These are phyloP conservation scores for Pholiota conissans DNA, from an alignment of 768 basidiomycete genomes.

Conservation along the genomic window DNA sequence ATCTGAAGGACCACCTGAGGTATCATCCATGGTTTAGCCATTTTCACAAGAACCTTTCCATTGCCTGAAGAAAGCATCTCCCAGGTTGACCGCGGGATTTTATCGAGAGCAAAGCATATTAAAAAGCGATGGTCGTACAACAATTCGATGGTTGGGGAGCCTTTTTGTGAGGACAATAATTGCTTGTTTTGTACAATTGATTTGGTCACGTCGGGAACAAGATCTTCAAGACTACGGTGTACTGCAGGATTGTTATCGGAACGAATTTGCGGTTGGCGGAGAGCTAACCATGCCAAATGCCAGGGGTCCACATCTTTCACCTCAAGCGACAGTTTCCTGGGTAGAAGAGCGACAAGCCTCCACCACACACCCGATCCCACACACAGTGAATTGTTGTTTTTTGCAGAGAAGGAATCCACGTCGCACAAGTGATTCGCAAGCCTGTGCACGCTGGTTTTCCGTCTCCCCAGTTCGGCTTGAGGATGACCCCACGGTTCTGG, in stretches of 20 bases:
- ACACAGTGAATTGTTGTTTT: slow-evolving; percentile 23
- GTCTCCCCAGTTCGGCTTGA: slow-evolving; percentile 60
- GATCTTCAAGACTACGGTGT: slow-evolving; percentile 17
- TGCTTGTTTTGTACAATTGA: slow-evolving; percentile 17
- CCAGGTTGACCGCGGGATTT: slow-evolving; percentile 41
- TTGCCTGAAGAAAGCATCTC: not conserved
- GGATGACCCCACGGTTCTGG: slow-evolving; percentile 76
- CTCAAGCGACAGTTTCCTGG: slow-evolving; percentile 10
- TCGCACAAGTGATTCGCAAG: slow-evolving; percentile 53
- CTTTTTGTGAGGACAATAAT: slow-evolving; percentile 17
- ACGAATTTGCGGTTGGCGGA: slow-evolving; percentile 50
- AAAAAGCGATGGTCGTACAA: slow-evolving; percentile 71
- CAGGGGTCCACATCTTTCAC: not conserved
- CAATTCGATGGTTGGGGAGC: slow-evolving; percentile 30
- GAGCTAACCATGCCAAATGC: slow-evolving; percentile 59
- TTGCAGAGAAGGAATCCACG: slow-evolving; percentile 24
- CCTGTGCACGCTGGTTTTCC: slow-evolving; percentile 40
- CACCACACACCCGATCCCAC: slow-evolving; percentile 67
- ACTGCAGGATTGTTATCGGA: slow-evolving; percentile 16
- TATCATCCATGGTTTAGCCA: slow-evolving; percentile 13
- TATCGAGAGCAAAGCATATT: slow-evolving; percentile 43
- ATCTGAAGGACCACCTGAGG: slow-evolving; percentile 15
- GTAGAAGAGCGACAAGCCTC: slow-evolving; percentile 48
- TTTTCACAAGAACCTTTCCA: slow-evolving; percentile 9
- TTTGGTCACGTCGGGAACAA: slow-evolving; percentile 45